Evolutionary conservation across 1,139 yeast genomes (phyloP).

Genomic region (Yamadazyma friedrichii): DNA sequence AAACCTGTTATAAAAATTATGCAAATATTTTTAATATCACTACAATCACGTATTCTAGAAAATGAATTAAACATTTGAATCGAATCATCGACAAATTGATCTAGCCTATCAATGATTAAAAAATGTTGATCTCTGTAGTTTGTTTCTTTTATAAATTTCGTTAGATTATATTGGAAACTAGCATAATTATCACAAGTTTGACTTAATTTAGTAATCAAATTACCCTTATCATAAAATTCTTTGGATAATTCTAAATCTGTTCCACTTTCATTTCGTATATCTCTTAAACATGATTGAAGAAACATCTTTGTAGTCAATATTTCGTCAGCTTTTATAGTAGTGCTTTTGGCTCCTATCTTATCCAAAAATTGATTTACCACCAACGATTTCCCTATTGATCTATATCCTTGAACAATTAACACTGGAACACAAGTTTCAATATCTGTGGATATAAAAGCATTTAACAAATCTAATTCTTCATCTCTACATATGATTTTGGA

Average conservation of each 20-base stretch:
- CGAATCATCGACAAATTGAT: conserved; percentile 51
- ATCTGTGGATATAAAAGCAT: conserved; percentile 25
- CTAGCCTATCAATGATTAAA: conserved; percentile 58
- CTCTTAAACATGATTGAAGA: conserved; percentile 36
- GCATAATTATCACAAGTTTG: conserved; percentile 46
- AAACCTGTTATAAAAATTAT: conserved; percentile 35
- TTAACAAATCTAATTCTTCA: conserved; percentile 28
- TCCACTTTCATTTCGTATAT: conserved; percentile 30
- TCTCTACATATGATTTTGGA: conserved; percentile 19
- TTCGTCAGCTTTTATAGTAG: conserved; percentile 39
- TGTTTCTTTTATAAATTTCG: conserved; percentile 32
- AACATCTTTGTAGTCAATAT: conserved; percentile 37
- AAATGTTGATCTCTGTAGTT: conserved; percentile 44
- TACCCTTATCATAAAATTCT: conserved; percentile 19
- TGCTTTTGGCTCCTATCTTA: conserved; percentile 20
- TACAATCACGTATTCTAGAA: conserved; percentile 45
- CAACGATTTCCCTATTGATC: conserved; percentile 40
- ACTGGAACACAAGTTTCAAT: conserved; percentile 24
- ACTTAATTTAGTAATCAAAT: conserved; percentile 15
- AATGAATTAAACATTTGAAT: conserved; percentile 48
- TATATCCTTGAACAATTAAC: conserved; percentile 40
- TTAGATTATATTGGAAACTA: conserved; percentile 42
- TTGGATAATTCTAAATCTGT: conserved; percentile 13
- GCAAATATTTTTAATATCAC: conserved; percentile 28
- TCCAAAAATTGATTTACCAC: conserved; percentile 28